A percentile compares a stretch with the other conserved stretches of the same genome.
phyloP scores from a whole-genome alignment of 768 basidiomycete genomes.

The Mycena kentingensis region DNA sequence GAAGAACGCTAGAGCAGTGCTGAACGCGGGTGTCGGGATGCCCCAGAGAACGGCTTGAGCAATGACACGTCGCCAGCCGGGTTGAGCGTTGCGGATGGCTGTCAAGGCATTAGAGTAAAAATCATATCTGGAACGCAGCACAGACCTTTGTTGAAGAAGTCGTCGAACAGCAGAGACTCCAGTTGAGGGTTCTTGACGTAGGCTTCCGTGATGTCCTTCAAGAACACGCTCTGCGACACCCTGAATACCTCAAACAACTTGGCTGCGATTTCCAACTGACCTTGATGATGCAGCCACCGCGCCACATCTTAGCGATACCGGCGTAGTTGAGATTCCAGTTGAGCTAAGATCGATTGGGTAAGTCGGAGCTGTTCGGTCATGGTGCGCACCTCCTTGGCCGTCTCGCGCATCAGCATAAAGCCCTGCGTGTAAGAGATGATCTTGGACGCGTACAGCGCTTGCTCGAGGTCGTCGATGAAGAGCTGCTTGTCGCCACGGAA shows the following conservation, averaged over 20 bases:
- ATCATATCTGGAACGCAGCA: background rate
- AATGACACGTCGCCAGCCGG: conserved; percentile 96
- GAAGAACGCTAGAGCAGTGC: conserved; percentile 97
- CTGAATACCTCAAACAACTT: conserved; percentile 1
- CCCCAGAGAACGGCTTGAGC: conserved; percentile 98
- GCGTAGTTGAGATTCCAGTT: conserved; percentile 95
- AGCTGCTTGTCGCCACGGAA: conserved; percentile 98
- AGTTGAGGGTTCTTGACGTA: conserved; percentile 83
- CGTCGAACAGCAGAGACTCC: conserved; percentile 92
- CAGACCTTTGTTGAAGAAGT: conserved; percentile 93
- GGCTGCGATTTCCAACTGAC: conserved; percentile 32
- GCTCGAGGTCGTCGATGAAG: conserved; percentile 99
- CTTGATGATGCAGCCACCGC: conserved; percentile 99
- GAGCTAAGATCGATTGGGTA: conserved; percentile 42
- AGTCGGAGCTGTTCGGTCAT: background rate
- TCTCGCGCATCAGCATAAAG: conserved; percentile 99
- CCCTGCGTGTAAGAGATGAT: conserved; percentile 99
- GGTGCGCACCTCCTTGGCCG: conserved; percentile 77
- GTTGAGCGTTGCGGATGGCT: conserved; percentile 93
- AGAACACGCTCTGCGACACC: conserved; percentile 76
- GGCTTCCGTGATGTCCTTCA: conserved; percentile 88
- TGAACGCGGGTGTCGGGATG: conserved; percentile 96
- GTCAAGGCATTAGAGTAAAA: conserved; percentile 8
- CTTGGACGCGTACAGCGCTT: conserved; percentile 98
- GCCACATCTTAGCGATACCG: conserved; percentile 99